Evolutionary conservation across 192 early-diverging fungal species (phyloP), one percentile per base, ranked within the genome.

Genomic region (Entophlyctis helioformis): DNA sequence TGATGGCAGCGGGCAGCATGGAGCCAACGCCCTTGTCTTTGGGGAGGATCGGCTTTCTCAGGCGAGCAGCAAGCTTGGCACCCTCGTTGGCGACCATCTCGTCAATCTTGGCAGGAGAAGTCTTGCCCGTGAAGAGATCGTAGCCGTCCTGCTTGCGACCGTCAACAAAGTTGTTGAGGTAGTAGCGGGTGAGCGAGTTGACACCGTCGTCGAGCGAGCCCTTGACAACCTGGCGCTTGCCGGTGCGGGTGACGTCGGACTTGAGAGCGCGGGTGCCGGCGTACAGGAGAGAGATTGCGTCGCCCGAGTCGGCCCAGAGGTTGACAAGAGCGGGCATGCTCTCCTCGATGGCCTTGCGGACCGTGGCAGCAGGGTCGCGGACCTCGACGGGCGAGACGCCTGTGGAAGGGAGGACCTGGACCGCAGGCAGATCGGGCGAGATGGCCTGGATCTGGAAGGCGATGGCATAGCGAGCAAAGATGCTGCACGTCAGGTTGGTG

Each of bases 261-360:
- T 72, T 76, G 20, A 76, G 50, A 8, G 69, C 69, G n/a, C 63
- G 46, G 16, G 73, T 76, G 0, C 73, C 73, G 21, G 73, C 69
- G 54, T 76, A 76, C 38, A 76, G 44, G 20, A 76, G 44, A 21
- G 32, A 35, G 44, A 71, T 42, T 22, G 66, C 60, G 41, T 76
- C 73, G 20, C 73, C 73, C 27, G 66, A 62, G 45, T 76, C 70
- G 5, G 73, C 69, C 66, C 66, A 76, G 24, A 76, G 46, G 47
- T 63, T 64, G 15, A 55, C 69, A 8, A 69, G 16, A 16, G 33
- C 24, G 32, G 33, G 31, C 5, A 46, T 25, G 20, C 42, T 11
- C 11, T 35, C 36, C 42, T 58, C 46, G 19, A 71, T 24, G 33
- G 51, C 47, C 16, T 56, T 33, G 24, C 66, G 42, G 23, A 59